Conservation (phyloP, 208 protist species). For the Porcisia hertigi region DNA sequence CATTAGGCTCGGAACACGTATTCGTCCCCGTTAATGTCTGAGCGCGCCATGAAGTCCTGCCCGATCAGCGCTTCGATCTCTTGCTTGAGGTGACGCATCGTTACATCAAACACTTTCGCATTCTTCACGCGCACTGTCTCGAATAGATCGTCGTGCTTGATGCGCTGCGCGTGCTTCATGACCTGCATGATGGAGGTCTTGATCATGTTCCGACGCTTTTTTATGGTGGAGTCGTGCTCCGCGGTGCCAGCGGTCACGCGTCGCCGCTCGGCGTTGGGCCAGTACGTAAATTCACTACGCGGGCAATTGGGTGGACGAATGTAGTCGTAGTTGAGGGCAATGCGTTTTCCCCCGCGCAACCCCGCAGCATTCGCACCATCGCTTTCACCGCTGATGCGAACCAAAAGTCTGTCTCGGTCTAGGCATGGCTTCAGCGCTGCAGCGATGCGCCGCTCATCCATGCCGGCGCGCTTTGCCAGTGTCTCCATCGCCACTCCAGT, state of each 20-base stretch:
- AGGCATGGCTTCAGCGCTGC: constrained; percentile 19
- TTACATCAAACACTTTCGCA: constrained; percentile 31
- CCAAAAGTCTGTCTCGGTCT: constrained; percentile 28
- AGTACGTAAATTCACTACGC: constrained; percentile 36
- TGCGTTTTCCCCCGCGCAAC: neutral
- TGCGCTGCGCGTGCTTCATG: constrained; percentile 43
- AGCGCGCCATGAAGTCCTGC: constrained; percentile 50
- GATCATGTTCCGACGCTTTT: constrained; percentile 27
- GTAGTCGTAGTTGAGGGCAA: constrained; percentile 42
- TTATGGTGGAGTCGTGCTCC: constrained; percentile 12
- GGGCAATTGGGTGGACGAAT: constrained; percentile 15
- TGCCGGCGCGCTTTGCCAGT: constrained; percentile 35
- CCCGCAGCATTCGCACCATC: constrained; percentile 12
- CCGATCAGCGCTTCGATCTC: constrained; percentile 59
- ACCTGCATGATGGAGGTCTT: constrained; percentile 42
- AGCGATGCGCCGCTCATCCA: constrained; percentile 6
- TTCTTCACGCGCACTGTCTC: constrained; percentile 32
- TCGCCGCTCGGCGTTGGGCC: constrained; percentile 21
- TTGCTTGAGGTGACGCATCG: constrained; percentile 45
- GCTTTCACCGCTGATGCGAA: constrained; percentile 1
- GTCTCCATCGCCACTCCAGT: constrained; percentile 23
- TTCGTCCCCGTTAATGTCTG: constrained; percentile 11
- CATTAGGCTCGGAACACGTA: constrained; percentile 25
- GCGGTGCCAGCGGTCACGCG: constrained; percentile 5
- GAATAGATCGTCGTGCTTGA: constrained; percentile 46